Conservation (phyloP, 208 protist species). For the Acanthamoeba culbertsoni region DNA sequence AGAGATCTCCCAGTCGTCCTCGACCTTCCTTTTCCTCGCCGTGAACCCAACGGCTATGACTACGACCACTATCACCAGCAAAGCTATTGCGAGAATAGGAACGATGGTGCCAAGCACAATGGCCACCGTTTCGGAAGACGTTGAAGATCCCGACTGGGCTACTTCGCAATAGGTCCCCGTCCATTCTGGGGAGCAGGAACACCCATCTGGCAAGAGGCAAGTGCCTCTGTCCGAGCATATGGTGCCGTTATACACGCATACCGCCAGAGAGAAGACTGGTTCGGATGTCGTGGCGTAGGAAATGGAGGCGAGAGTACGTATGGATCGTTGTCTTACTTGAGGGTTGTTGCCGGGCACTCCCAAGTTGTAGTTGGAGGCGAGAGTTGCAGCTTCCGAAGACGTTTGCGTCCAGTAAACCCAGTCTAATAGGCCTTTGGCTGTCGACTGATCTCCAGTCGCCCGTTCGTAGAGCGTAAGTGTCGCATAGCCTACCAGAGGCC, state of each 20-base stretch:
- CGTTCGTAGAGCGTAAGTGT: neutral
- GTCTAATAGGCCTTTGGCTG: neutral
- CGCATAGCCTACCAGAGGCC: conserved; percentile 1
- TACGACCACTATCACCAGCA: neutral
- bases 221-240: neutral
- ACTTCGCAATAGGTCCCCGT: neutral
- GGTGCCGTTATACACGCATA: neutral
- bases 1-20: conserved; percentile 23
- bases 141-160: neutral
- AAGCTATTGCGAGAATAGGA: neutral
- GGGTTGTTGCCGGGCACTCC: neutral
- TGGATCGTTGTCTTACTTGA: neutral
- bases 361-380: neutral
- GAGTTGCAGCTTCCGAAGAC: neutral
- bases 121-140: neutral
- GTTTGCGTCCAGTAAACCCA: conserved; percentile 47
- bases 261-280: neutral
- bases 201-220: neutral
- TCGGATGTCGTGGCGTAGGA: neutral
- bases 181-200: neutral
- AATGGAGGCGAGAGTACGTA: neutral
- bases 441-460: neutral
- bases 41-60: neutral
- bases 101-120: neutral
- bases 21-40: neutral